These are phyloP conservation scores for Hyphopichia wangnamkhiaoensis DNA, from an alignment of 1,139 yeast species.

Conservation along the genomic window DNA sequence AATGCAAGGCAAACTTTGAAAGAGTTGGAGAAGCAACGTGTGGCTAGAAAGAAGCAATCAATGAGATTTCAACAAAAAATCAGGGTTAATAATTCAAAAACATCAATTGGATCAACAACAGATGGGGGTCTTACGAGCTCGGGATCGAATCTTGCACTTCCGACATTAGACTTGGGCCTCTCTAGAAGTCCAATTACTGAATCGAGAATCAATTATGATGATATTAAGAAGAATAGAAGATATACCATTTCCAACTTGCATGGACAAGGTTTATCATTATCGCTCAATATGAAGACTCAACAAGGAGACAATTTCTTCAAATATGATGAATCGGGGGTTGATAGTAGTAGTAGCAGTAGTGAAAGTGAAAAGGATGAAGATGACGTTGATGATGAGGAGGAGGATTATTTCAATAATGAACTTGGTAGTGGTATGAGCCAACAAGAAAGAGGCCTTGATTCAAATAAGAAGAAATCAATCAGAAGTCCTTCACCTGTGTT, in stretches of 20 bases:
- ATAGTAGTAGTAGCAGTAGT: conserved; percentile 21
- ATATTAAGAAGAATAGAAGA: conserved; percentile 33
- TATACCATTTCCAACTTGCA: conserved; percentile 63
- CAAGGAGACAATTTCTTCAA: conserved; percentile 26
- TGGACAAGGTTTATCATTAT: conserved; percentile 69
- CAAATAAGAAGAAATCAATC: too few species aligned
- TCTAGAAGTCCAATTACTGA: conserved; percentile 3
- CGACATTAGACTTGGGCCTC: conserved; percentile 1
- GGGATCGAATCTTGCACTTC: not conserved
- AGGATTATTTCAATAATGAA: too few species aligned
- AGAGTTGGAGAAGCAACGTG: conserved; percentile 33
- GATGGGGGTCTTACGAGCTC: not conserved
- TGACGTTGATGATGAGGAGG: conserved; percentile 2
- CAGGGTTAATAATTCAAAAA: not conserved
- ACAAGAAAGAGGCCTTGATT: too few species aligned
- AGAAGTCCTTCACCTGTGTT: not conserved
- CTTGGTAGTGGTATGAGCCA: too few species aligned
- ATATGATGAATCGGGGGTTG: conserved; percentile 23
- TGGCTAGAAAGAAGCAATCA: conserved; percentile 10
- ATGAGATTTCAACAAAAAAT: conserved; percentile 4
- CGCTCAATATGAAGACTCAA: conserved; percentile 64
- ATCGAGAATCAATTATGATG: not conserved
- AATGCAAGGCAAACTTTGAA: conserved; percentile 51
- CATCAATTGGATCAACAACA: not conserved
- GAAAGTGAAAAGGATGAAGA: conserved; percentile 33